A percentile compares a stretch with the other conserved stretches of the same genome.
Conservation (phyloP, 108 stramenopile genomes). For the Cyclotella baltica region DNA sequence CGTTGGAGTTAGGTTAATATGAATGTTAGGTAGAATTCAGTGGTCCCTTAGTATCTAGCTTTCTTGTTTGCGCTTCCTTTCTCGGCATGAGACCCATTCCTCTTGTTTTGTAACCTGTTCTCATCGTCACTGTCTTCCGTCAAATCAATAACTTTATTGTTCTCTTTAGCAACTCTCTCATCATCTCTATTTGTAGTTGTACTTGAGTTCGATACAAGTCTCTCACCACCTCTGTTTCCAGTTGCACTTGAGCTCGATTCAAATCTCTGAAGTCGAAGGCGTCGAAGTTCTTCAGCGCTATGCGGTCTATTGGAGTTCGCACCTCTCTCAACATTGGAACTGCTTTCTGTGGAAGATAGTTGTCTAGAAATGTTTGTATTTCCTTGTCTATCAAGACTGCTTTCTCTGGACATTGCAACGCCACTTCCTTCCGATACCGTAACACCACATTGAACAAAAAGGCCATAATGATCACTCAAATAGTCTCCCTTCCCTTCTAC, state of each 20-base stretch:
- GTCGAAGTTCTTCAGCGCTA: conserved; percentile 11
- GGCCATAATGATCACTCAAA: conserved; percentile 32
- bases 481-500: conserved; percentile 29
- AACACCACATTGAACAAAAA: conserved; percentile 20
- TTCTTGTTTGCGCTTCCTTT: neutral
- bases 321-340: neutral
- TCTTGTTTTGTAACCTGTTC: neutral
- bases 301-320: neutral
- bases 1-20: conserved; percentile 2
- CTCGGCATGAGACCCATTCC: neutral
- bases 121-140: conserved; percentile 17
- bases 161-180: neutral
- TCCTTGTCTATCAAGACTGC: neutral
- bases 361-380: too few species aligned
- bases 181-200: neutral
- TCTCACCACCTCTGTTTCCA: neutral
- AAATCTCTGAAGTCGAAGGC: conserved; percentile 5
- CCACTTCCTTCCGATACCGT: neutral
- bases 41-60: neutral
- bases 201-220: conserved; percentile 1
- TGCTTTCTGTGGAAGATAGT: neutral
- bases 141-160: neutral
- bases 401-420: neutral
- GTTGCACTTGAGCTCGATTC: neutral
- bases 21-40: neutral